These are phyloP conservation scores for Trichophyton simii DNA, from an alignment of 2,329 filamentous ascomycete genomes.

Conservation along the genomic window DNA sequence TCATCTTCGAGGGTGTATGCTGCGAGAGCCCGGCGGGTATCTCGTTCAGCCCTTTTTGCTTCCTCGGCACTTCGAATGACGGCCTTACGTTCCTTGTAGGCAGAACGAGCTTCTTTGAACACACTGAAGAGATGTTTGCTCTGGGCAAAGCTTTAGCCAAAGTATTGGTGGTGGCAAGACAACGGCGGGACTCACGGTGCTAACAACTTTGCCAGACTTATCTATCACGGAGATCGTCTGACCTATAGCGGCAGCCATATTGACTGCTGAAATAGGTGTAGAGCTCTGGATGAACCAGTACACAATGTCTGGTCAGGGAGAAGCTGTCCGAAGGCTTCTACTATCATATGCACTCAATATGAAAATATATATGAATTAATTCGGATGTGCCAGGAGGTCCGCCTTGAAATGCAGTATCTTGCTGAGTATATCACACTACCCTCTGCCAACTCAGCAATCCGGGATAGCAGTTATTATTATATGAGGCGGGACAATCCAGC, in stretches of 20 bases:
- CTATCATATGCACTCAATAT: neutral
- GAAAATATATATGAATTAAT: neutral
- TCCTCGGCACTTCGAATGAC: slow-evolving; percentile 62
- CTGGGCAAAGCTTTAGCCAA: slow-evolving; percentile 34
- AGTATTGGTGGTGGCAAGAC: slow-evolving; percentile 14
- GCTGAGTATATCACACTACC: neutral
- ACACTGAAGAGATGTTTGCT: slow-evolving; percentile 81
- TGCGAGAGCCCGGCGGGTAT: slow-evolving; percentile 47
- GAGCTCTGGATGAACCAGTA: neutral
- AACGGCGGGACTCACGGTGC: slow-evolving; percentile 49
- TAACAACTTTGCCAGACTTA: slow-evolving; percentile 81
- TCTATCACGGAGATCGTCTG: slow-evolving; percentile 85
- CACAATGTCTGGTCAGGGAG: neutral
- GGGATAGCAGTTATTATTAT: neutral
- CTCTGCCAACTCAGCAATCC: neutral
- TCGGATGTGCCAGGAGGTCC: neutral
- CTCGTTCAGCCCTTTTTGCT: slow-evolving; percentile 43
- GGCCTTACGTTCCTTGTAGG: slow-evolving; percentile 78
- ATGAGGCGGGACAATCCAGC: neutral
- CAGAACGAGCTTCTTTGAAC: slow-evolving; percentile 81
- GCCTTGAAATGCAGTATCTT: neutral
- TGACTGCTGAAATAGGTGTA: slow-evolving; percentile 1
- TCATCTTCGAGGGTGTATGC: slow-evolving; percentile 38
- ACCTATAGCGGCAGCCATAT: slow-evolving; percentile 29
- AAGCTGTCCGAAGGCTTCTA: neutral